These are phyloP conservation scores for Colletotrichum chrysophilum DNA, from an alignment of 2,329 filamentous ascomycete species.

Conservation along the genomic window DNA sequence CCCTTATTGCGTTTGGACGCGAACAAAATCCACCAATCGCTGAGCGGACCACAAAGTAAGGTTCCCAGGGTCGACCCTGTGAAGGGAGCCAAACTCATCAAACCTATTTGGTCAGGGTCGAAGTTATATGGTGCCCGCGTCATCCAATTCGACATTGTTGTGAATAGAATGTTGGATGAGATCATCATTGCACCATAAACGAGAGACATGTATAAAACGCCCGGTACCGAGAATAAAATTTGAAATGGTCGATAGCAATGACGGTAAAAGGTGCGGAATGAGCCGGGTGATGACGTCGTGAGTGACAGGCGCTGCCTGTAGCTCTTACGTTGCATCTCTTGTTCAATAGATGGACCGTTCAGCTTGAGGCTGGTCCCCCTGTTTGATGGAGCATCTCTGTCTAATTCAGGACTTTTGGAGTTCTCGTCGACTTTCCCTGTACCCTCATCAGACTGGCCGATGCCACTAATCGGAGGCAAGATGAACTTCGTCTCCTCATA, in stretches of 20 bases:
- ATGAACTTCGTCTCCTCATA: slow-evolving; percentile 27
- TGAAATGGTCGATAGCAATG: slow-evolving; percentile 41
- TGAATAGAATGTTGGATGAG: slow-evolving; percentile 40
- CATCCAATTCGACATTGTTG: not conserved
- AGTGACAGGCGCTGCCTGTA: not conserved
- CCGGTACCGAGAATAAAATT: slow-evolving; percentile 40
- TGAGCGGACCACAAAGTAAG: slow-evolving; percentile 36
- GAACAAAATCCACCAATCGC: slow-evolving; percentile 38
- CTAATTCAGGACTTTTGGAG: not conserved
- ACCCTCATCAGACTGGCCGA: not conserved
- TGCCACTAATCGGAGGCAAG: not conserved
- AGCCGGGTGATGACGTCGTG: not conserved
- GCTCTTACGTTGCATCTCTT: not conserved
- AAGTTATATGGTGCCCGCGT: slow-evolving; percentile 44
- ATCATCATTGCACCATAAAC: slow-evolving; percentile 39
- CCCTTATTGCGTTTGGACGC: slow-evolving; percentile 40
- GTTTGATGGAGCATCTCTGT: not conserved
- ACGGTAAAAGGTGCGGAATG: slow-evolving; percentile 27
- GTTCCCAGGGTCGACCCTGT: slow-evolving; percentile 40
- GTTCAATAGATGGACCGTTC: not conserved
- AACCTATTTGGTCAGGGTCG: slow-evolving; percentile 37
- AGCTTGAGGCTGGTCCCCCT: not conserved
- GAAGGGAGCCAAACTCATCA: slow-evolving; percentile 43
- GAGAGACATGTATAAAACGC: slow-evolving; percentile 39
- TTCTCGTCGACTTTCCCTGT: not conserved